Conservation (phyloP, 345 rosid species). For the Lumnitzera littorea region DNA sequence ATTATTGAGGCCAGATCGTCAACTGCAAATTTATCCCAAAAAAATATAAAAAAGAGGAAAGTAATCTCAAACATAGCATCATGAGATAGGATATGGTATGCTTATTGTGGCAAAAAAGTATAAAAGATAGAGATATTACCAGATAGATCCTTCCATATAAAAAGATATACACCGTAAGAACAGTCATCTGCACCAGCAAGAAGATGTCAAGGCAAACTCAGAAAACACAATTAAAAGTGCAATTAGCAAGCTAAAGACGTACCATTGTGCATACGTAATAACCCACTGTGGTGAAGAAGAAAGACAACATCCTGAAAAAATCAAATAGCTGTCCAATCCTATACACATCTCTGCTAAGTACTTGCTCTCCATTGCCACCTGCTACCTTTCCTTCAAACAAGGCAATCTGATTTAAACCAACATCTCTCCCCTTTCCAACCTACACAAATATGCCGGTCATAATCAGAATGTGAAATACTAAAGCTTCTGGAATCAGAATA, state of each 20-base stretch:
- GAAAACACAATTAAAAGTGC: slow-evolving; percentile 1
- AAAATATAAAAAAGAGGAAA: too few relatives aligned
- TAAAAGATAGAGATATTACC: slow-evolving; percentile 36
- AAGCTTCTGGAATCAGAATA: background rate
- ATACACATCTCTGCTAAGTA: slow-evolving; percentile 92
- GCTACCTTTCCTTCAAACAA: slow-evolving; percentile 98
- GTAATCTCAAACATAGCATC: too few relatives aligned
- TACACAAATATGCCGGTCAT: slow-evolving; percentile 18
- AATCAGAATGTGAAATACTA: slow-evolving; percentile 7
- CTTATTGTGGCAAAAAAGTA: slow-evolving; percentile 1
- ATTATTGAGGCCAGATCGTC: too few relatives aligned
- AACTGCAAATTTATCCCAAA: too few relatives aligned
- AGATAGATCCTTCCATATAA: slow-evolving; percentile 86
- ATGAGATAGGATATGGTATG: background rate
- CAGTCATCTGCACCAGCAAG: slow-evolving; percentile 81
- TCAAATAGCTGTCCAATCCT: slow-evolving; percentile 96
- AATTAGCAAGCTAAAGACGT: slow-evolving; percentile 8
- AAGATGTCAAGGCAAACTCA: slow-evolving; percentile 2
- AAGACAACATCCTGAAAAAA: slow-evolving; percentile 96
- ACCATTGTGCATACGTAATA: slow-evolving; percentile 98
- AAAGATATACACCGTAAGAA: slow-evolving; percentile 85
- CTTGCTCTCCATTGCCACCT: slow-evolving; percentile 99
- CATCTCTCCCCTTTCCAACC: slow-evolving; percentile 99
- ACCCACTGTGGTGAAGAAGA: slow-evolving; percentile 96
- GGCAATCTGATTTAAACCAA: slow-evolving; percentile 97